Evolutionary conservation across 805 yeast genomes (phyloP).

Genomic region (Scheffersomyces ergatensis): DNA sequence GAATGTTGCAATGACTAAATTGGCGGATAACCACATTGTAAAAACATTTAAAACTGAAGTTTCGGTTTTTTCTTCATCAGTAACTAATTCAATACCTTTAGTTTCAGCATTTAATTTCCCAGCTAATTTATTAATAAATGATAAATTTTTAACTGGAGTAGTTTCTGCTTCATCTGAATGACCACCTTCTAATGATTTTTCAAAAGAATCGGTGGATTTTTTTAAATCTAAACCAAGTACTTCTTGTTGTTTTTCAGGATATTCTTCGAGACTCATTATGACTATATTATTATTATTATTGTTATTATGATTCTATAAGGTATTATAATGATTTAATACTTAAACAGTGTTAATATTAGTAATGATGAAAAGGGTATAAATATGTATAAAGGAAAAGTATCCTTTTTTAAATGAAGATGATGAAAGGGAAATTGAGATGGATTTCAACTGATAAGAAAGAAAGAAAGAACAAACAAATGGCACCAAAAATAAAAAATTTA

Average conservation of each 20-base stretch:
- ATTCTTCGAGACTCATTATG: background rate
- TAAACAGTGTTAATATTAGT: too few species aligned
- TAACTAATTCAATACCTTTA: constrained; percentile 78
- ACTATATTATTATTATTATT: too few species aligned
- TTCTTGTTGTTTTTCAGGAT: background rate
- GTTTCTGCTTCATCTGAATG: background rate
- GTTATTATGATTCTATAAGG: too few species aligned
- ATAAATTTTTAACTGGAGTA: background rate
- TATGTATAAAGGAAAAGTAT: too few species aligned
- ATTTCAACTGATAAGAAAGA: too few species aligned
- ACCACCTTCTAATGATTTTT: background rate
- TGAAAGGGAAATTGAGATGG: too few species aligned
- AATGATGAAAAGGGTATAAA: too few species aligned
- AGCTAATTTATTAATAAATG: constrained; percentile 23
- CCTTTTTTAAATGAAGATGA: too few species aligned
- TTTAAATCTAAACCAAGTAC: background rate
- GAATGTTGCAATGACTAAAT: constrained; percentile 80
- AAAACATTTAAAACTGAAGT: constrained; percentile 67
- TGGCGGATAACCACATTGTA: constrained; percentile 89
- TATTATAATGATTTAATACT: too few species aligned
- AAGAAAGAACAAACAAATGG: too few species aligned
- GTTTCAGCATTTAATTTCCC: constrained; percentile 39
- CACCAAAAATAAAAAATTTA: too few species aligned
- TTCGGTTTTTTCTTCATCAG: constrained; percentile 75
- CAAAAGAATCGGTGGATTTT: background rate